Conservation (phyloP, 148 eudicot genomes). For the Cornus florida region DNA sequence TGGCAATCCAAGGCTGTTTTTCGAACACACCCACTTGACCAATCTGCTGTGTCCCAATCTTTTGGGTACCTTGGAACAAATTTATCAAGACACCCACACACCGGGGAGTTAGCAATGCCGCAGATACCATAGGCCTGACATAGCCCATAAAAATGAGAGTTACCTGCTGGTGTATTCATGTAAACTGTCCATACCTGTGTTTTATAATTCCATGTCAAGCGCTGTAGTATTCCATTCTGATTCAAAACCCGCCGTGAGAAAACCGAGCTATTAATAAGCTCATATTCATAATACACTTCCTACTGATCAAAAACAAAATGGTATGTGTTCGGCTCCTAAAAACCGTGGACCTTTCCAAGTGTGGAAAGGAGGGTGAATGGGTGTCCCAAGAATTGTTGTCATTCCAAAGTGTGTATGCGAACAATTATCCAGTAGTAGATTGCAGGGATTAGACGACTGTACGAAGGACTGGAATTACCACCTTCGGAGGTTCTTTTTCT, state of each 20-base stretch:
- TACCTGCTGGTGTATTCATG: not conserved
- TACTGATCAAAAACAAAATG: not conserved
- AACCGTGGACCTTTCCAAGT: no score
- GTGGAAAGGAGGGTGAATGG: no score
- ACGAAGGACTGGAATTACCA: no score
- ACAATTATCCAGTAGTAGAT: no score
- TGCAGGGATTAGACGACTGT: no score
- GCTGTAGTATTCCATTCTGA: not conserved
- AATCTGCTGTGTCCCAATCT: slow-evolving; percentile 9
- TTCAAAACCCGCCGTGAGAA: slow-evolving; percentile 3
- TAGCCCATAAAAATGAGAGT: slow-evolving; percentile 14
- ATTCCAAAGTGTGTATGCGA: no score
- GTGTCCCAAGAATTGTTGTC: no score
- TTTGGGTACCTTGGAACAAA: not conserved
- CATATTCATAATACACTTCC: slow-evolving; percentile 8
- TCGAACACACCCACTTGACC: slow-evolving; percentile 19
- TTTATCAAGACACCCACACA: slow-evolving; percentile 7
- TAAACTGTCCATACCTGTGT: slow-evolving; percentile 4
- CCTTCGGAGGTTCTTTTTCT: no score
- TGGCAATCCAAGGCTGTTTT: slow-evolving; percentile 8
- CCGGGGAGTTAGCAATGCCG: not conserved
- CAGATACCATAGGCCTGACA: slow-evolving; percentile 19
- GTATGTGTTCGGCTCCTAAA: no score
- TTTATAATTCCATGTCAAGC: slow-evolving; percentile 7
- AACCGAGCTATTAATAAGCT: slow-evolving; percentile 5